Evolutionary conservation across 2,329 filamentous ascomycete genomes (phyloP), one percentile per base, ranked within the genome.

Genomic region (Aureobasidium sp.): DNA sequence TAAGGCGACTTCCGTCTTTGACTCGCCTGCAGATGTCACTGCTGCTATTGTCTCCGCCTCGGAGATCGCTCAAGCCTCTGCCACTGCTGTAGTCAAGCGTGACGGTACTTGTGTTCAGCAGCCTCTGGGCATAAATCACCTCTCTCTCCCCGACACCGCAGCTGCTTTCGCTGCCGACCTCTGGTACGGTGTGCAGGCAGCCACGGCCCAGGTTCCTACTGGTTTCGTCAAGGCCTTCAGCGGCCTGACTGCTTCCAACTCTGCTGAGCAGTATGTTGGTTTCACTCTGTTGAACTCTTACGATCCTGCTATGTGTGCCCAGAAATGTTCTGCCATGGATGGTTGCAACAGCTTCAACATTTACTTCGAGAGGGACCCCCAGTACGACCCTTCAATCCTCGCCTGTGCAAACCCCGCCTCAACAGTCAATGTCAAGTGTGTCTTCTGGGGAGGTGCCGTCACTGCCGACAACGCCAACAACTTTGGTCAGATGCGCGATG

Each of bases 391-490:
- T 4, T 67, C 60, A n/a, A 67, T 60, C 31, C 63, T 66, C 59
- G 60, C 50, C n/a, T 75, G 74, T 64, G 51, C 65, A 15, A 70
- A 75, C 51, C 74, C 74, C 29, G 13, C 67, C 1, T 68, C 67
- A 21, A 65, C 69, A n/a, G 69, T 68, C 23, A 69, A 69, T 33
- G 60, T 65, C 60, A 73, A 73, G 63, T 71, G 70, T 50, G 66
- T 67, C 8, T 64, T 69, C 49, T 71, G 65, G 66, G 66, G 67
- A 46, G 66, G 67, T 23, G 64, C 64, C 9, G 66, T 72, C 27
- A 63, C 42, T 33, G 21, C 60, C 13, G 57, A 53, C 4, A 66
- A 66, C 19, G 67, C 67, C 21, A 62, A 64, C 40, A 71, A 71
- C 59, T 53, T 61, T 6, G 70, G 69, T 6, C 66, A 70, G 38